A percentile compares a stretch with the other conserved stretches of the same genome.
phyloP scores from a whole-genome alignment of 129 eudicot genomes.

The Saposhnikovia divaricata region DNA sequence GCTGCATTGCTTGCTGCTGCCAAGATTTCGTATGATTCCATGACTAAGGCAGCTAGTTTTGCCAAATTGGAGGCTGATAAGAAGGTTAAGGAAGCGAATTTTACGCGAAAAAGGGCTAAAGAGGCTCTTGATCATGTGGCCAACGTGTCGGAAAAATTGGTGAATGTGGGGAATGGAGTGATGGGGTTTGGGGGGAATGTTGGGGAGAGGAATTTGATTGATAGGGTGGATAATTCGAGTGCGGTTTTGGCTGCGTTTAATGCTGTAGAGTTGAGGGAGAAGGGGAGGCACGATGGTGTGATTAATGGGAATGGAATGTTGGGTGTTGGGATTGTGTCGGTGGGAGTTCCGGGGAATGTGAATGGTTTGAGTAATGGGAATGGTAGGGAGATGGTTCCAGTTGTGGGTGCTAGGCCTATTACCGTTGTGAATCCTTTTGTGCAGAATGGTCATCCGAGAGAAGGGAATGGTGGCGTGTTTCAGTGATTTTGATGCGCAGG shows the following conservation, averaged over 20 bases:
- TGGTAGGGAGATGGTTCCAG: slow-evolving; percentile 15
- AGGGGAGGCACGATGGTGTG: slow-evolving; percentile 16
- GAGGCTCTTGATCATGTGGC: slow-evolving; percentile 64
- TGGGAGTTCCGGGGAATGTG: slow-evolving; percentile 27
- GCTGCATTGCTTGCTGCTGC: slow-evolving; percentile 54
- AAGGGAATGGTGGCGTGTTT: slow-evolving; percentile 16
- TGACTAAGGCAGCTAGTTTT: slow-evolving; percentile 43
- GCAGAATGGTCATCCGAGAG: slow-evolving; percentile 22
- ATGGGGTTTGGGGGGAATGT: slow-evolving; percentile 5
- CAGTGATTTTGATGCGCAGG: slow-evolving; percentile 5
- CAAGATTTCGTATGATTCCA: slow-evolving; percentile 42
- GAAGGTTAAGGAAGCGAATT: slow-evolving; percentile 53
- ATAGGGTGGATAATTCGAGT: slow-evolving; percentile 35
- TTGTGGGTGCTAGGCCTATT: slow-evolving; percentile 12
- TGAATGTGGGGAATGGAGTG: not conserved
- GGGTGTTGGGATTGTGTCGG: slow-evolving; percentile 15
- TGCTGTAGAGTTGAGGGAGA: slow-evolving; percentile 63
- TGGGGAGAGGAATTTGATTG: slow-evolving; percentile 14
- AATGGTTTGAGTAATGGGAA: not conserved
- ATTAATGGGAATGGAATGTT: not conserved
- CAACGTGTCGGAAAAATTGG: slow-evolving; percentile 35
- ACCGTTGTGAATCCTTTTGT: slow-evolving; percentile 12
- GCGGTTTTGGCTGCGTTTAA: slow-evolving; percentile 53
- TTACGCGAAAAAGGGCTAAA: slow-evolving; percentile 52
- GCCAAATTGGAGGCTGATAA: slow-evolving; percentile 55